Evolutionary conservation across 164 flowering plant species (phyloP).

Genomic region (Nymphaea thermarum): DNA sequence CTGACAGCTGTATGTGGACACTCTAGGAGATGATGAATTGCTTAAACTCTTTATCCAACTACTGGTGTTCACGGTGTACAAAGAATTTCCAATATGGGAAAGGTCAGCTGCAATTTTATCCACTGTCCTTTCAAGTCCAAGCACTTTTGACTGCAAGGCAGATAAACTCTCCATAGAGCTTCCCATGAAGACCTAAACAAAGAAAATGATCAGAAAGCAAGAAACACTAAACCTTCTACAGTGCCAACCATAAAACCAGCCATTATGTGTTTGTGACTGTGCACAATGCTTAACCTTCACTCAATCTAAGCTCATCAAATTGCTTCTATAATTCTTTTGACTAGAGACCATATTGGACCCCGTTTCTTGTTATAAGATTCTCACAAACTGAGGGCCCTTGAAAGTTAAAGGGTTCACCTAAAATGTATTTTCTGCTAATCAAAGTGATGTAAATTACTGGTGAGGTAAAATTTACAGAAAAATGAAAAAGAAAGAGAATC

Average conservation of each 20-base stretch:
- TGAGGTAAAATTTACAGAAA: no score
- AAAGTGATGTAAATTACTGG: no score
- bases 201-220: not conserved
- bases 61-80: slow-evolving; percentile 24
- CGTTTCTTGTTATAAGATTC: no score
- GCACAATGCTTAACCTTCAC: no score
- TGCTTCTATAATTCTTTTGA: no score
- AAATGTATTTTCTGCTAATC: no score
- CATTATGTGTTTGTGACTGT: no score
- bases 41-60: slow-evolving; percentile 25
- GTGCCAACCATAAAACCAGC: not conserved
- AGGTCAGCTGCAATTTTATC: slow-evolving; percentile 38
- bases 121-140: slow-evolving; percentile 43
- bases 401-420: no score
- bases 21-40: slow-evolving; percentile 38
- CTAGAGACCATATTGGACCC: no score
- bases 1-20: slow-evolving; percentile 58
- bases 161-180: slow-evolving; percentile 51
- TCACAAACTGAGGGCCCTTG: no score
- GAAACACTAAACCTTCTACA: not conserved
- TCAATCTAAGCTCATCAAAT: no score
- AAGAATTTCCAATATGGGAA: slow-evolving; percentile 18
- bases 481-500: no score
- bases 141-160: slow-evolving; percentile 55
- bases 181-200: slow-evolving; percentile 48